A percentile compares a stretch with the other conserved stretches of the same genome.
Conservation (phyloP, 1,139 yeast genomes). For the Scheffersomyces lignicola region DNA sequence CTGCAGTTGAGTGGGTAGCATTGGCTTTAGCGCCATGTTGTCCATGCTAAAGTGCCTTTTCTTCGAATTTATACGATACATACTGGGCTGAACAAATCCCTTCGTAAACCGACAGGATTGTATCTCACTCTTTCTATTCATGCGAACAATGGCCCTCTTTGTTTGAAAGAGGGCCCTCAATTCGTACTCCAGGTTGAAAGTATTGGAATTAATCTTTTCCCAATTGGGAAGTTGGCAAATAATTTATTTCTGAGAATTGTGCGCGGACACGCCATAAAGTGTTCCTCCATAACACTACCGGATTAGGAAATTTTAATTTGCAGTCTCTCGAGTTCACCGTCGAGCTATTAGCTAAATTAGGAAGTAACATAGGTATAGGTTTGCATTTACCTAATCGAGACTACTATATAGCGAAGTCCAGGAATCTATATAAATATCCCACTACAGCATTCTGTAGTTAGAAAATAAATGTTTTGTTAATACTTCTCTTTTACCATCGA, state of each 20-base stretch:
- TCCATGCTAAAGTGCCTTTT: too few species aligned
- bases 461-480: too few species aligned
- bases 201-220: neutral
- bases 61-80: too few species aligned
- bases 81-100: too few species aligned
- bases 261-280: conserved; percentile 1
- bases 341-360: conserved; percentile 9
- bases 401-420: too few species aligned
- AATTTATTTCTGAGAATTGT: neutral
- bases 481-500: too few species aligned
- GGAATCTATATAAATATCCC: conserved; percentile 1
- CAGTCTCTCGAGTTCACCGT: conserved; percentile 1
- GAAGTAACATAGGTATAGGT: conserved; percentile 8
- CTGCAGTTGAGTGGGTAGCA: too few species aligned
- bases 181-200: conserved; percentile 1
- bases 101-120: too few species aligned
- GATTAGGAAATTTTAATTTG: conserved; percentile 7
- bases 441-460: too few species aligned
- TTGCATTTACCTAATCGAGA: neutral
- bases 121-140: too few species aligned
- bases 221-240: neutral
- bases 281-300: conserved; percentile 5
- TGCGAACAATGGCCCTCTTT: too few species aligned
- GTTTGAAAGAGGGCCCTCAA: neutral
- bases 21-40: too few species aligned